Evolutionary conservation across 192 early-diverging fungal genomes (phyloP).

Genomic region (Phlyctochytrium bullatum): DNA sequence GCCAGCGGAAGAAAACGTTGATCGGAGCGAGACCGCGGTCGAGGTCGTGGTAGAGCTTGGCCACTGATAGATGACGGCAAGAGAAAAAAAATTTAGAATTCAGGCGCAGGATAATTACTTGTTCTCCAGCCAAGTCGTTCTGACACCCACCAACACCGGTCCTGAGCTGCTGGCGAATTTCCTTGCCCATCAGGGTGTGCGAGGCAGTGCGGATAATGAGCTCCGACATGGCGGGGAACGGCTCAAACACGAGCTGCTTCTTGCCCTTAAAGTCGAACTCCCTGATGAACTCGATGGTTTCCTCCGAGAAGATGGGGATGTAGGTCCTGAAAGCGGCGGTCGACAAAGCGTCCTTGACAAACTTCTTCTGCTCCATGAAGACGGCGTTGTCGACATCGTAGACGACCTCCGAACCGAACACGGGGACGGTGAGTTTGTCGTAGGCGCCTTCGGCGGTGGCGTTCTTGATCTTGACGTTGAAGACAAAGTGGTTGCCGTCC

Average conservation of each 20-base stretch:
- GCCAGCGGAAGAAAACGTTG: conserved; percentile 89
- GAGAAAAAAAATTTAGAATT: background rate
- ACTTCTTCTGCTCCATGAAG: conserved; percentile 99
- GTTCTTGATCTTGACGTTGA: conserved; percentile 84
- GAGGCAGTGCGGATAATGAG: conserved; percentile 94
- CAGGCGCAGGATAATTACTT: background rate
- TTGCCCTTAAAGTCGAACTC: conserved; percentile 41
- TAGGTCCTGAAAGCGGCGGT: conserved; percentile 83
- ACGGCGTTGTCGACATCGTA: conserved; percentile 91
- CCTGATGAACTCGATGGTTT: conserved; percentile 76
- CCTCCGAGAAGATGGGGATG: conserved; percentile 81
- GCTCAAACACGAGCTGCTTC: conserved; percentile 49
- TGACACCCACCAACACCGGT: conserved; percentile 28
- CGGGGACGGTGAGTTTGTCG: conserved; percentile 85
- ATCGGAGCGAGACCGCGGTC: conserved; percentile 92
- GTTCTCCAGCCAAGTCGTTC: too few relatives aligned
- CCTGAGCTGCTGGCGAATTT: conserved; percentile 83
- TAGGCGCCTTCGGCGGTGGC: conserved; percentile 93
- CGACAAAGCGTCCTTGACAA: conserved; percentile 91
- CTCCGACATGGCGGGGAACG: conserved; percentile 80
- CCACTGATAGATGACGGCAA: conserved; percentile 63
- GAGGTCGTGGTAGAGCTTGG: conserved; percentile 90
- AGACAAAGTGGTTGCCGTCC: conserved; percentile 95
- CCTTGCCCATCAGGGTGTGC: conserved; percentile 89
- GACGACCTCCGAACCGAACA: conserved; percentile 93